Base-by-base conservation (phyloP, 208 protist species). In the Wallacemonas sp. region DNA sequence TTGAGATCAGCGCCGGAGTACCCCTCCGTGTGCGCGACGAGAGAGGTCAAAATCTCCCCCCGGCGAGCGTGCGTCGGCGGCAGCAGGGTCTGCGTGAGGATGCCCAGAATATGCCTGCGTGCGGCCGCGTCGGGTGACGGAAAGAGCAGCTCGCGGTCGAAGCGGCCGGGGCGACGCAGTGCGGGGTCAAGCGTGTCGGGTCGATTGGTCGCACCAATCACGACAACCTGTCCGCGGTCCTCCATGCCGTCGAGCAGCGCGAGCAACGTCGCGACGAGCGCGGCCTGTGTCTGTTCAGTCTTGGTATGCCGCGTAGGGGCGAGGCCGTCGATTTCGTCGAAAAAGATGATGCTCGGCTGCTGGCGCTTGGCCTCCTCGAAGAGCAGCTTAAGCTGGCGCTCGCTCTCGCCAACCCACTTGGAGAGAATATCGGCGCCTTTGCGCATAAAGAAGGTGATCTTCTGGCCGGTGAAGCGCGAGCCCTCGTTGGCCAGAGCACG, bases 261-360 rank as follows among this genome's bases (percentile, higher is more conserved):
- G 12, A 99, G 85, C n/a, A 99, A 83, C 32, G 90, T 96, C 4
- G 90, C 79, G 20, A 96, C 90, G 45, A 96, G 79, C 1, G 90
- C 90, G 14, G 90, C 87, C 64, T 93, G 87, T 14, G 87, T 83
- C 66, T 93, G 87, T 67, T 93, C 90, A 25, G 79, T 72, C 67
- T 91, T 93, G 16, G 82, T 72, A 74, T 93, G 85, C 32, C 90
- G 79, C 48, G 77, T 72, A 11, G 90, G 90, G 2, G 84, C 90
- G 2, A 99, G 86, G 7, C 98, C 98, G 83, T 99, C 99, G 20
- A 99, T 93, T 82, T 99, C 99, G 82, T 99, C 99, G 63, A 99
- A 98, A 79, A 99, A 99, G 52, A 99, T 99, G 65, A 99, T 99
- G 65, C 97, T 91, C 49, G 97, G 94, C 67, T 94, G 86, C 42